These are phyloP conservation scores for Plasmodium gonderi DNA, from an alignment of 169 alveolate genomes.

Conservation along the genomic window DNA sequence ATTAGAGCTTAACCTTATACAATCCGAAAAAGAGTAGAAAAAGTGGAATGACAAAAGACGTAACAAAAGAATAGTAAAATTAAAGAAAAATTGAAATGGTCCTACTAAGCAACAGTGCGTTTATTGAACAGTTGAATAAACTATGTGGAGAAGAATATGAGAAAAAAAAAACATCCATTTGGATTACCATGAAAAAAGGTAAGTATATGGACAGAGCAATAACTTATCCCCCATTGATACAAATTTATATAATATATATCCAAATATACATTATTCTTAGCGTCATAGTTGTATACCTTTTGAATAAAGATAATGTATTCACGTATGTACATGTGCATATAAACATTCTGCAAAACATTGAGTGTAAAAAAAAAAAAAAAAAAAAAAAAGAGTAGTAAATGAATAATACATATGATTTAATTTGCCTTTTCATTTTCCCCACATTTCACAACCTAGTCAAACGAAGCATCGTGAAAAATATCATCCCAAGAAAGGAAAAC, in stretches of 20 bases:
- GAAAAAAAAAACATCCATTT: conserved; percentile 75
- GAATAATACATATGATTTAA: neutral
- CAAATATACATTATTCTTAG: no score
- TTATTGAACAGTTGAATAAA: conserved; percentile 77
- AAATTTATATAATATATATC: no score
- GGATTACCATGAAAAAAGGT: conserved; percentile 85
- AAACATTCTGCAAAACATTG: neutral
- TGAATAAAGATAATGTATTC: neutral
- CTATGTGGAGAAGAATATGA: conserved; percentile 76
- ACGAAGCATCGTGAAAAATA: conserved; percentile 19
- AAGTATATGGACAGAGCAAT: no score
- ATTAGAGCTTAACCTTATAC: no score
- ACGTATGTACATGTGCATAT: neutral
- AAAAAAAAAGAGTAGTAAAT: neutral
- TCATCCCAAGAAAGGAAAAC: neutral
- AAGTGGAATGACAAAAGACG: neutral
- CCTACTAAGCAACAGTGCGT: conserved; percentile 75
- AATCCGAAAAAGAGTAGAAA: no score
- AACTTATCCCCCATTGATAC: no score
- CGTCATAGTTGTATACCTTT: no score
- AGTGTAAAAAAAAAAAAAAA: neutral
- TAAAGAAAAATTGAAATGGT: conserved; percentile 74
- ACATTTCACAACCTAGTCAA: conserved; percentile 8
- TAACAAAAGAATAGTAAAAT: neutral
- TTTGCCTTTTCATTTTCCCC: neutral